phyloP scores from a whole-genome alignment of 768 basidiomycete species.

The Strobilomyces dryophilus region DNA sequence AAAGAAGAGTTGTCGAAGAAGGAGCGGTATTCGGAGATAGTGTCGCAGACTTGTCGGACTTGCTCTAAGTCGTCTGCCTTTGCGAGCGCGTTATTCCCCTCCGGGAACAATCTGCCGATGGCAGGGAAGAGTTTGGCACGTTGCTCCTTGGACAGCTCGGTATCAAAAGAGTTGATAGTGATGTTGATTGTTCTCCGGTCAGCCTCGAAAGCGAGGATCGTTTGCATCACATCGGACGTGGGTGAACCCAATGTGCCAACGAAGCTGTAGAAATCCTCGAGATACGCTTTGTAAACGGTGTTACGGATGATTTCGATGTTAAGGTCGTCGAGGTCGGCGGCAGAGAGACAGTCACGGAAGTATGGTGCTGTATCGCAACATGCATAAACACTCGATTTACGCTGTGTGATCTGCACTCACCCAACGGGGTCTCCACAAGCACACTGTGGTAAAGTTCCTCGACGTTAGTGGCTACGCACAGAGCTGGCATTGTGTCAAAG shows the following conservation, averaged over 20 bases:
- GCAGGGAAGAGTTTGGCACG: constrained; percentile 92
- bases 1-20: constrained; percentile 71
- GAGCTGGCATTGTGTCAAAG: constrained; percentile 97
- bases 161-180: constrained; percentile 98
- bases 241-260: constrained; percentile 76
- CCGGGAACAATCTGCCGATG: constrained; percentile 91
- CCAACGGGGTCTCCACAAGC: constrained; percentile 94
- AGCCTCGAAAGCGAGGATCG: constrained; percentile 92
- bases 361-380: constrained; percentile 64
- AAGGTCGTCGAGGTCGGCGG: constrained; percentile 94
- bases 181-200: constrained; percentile 97
- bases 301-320: constrained; percentile 99
- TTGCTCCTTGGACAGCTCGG: constrained; percentile 91
- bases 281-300: constrained; percentile 97
- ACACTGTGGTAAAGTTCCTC: constrained; percentile 98
- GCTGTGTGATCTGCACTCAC: constrained; percentile 42
- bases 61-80: constrained; percentile 94
- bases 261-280: constrained; percentile 93
- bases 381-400: constrained; percentile 3
- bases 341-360: constrained; percentile 93
- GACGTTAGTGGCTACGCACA: constrained; percentile 98
- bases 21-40: constrained; percentile 80
- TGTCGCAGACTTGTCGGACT: constrained; percentile 83
- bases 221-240: constrained; percentile 88
- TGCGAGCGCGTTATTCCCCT: constrained; percentile 91